phyloP scores from a whole-genome alignment of 305 asterid species.

The Solanum hybrid region DNA sequence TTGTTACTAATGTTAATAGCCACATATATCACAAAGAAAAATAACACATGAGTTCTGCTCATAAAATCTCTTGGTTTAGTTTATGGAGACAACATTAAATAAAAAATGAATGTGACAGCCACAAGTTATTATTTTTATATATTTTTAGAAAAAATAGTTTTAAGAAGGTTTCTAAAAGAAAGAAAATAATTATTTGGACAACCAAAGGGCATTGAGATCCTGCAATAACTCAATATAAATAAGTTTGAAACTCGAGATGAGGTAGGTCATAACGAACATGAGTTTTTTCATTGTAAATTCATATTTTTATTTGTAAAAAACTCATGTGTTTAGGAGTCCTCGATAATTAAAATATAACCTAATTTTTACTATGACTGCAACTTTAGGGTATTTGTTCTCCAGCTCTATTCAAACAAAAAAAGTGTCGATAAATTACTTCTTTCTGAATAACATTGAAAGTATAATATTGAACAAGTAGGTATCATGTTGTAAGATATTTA shows the following conservation, averaged over 20 bases:
- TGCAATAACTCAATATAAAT: not conserved
- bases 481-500: not conserved
- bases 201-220: not conserved
- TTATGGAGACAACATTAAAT: too few species aligned
- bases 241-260: not conserved
- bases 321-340: not conserved
- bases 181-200: not conserved
- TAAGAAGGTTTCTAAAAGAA: not conserved
- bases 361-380: not conserved
- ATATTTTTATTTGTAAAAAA: too few species aligned
- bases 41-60: not conserved
- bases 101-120: not conserved
- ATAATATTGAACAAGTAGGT: not conserved
- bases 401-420: not conserved
- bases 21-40: not conserved
- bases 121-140: too few species aligned
- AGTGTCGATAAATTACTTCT: not conserved
- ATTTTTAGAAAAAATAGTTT: not conserved
- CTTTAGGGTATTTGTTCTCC: not conserved
- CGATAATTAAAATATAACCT: not conserved
- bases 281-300: too few species aligned
- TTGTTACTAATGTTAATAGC: not conserved
- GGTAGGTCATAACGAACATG: not conserved
- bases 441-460: too few species aligned
- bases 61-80: too few species aligned